These are phyloP conservation scores for Ministeria vibrans DNA, from an alignment of 78 protist genomes.

Conservation along the genomic window DNA sequence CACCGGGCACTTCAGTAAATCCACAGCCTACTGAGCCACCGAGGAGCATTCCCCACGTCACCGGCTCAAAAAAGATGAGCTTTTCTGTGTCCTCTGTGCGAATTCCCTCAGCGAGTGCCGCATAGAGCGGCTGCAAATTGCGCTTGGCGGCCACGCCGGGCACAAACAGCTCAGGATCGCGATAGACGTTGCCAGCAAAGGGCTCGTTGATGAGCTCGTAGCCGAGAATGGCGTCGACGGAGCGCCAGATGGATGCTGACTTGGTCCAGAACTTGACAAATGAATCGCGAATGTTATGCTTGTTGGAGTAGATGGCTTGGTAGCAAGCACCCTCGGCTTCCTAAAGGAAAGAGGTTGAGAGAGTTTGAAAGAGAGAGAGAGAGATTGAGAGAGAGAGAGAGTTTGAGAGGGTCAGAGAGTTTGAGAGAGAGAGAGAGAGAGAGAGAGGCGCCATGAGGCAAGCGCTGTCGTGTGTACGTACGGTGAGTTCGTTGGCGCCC, in stretches of 20 bases:
- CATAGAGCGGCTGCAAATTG: constrained; percentile 59
- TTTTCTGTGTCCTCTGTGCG: constrained; percentile 46
- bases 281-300: constrained; percentile 28
- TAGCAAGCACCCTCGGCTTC: constrained; percentile 10
- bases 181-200: constrained; percentile 64
- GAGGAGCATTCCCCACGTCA: constrained; percentile 24
- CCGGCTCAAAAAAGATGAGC: constrained; percentile 53
- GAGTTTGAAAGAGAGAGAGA: background rate
- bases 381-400: background rate
- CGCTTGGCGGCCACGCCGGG: constrained; percentile 53
- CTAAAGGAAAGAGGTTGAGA: too few relatives aligned
- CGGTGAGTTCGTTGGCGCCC: constrained; percentile 50
- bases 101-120: constrained; percentile 35
- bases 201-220: constrained; percentile 86
- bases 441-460: too few relatives aligned
- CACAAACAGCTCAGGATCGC: constrained; percentile 28
- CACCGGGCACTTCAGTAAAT: constrained; percentile 50
- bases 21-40: constrained; percentile 17
- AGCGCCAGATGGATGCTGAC: constrained; percentile 26
- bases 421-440: too few relatives aligned
- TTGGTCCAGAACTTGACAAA: constrained; percentile 58
- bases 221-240: constrained; percentile 38
- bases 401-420: background rate
- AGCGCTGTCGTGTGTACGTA: constrained; percentile 7
- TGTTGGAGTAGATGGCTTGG: constrained; percentile 46